Conservation (phyloP, 1,284 basidiomycete genomes). For the Entoloma clypeatum region DNA sequence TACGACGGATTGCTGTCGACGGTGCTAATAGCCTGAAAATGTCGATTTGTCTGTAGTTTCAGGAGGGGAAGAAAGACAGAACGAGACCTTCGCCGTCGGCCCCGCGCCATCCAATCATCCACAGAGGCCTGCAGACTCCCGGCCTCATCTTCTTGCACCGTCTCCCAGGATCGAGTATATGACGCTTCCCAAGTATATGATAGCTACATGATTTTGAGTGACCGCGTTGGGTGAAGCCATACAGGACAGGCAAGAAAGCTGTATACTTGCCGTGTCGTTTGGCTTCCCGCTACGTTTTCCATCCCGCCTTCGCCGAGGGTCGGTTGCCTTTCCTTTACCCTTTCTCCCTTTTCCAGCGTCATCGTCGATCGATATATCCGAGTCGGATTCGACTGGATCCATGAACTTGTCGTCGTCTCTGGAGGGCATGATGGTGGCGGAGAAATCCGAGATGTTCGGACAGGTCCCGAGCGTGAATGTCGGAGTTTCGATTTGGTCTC, state of each 20-base stretch:
- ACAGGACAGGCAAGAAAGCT: constrained; percentile 5
- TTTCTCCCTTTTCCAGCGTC: constrained; percentile 34
- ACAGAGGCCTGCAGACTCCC: constrained; percentile 91
- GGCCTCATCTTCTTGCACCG: constrained; percentile 91
- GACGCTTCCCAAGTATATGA: constrained; percentile 95
- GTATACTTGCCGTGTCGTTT: constrained; percentile 35
- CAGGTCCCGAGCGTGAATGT: too few relatives aligned
- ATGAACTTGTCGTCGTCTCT: constrained; percentile 33
- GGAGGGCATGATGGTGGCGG: constrained; percentile 28
- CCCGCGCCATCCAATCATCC: constrained; percentile 82
- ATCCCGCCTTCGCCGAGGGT: constrained; percentile 36
- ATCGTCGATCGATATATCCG: constrained; percentile 42
- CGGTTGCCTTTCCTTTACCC: constrained; percentile 39
- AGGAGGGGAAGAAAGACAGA: constrained; percentile 8
- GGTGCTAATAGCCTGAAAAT: constrained; percentile 67
- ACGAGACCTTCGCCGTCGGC: constrained; percentile 75
- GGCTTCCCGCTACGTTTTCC: constrained; percentile 47
- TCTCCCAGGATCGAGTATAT: constrained; percentile 95
- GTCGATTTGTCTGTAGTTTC: constrained; percentile 2
- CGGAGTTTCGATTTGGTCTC: too few relatives aligned
- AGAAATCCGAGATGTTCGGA: too few relatives aligned
- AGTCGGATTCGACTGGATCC: constrained; percentile 54
- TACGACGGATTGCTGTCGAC: constrained; percentile 83
- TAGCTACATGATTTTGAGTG: constrained; percentile 42
- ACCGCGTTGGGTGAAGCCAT: constrained; percentile 4